Evolutionary conservation across 176 grass and related monocot genomes (phyloP).

Genomic region (Thalia dealbata): DNA sequence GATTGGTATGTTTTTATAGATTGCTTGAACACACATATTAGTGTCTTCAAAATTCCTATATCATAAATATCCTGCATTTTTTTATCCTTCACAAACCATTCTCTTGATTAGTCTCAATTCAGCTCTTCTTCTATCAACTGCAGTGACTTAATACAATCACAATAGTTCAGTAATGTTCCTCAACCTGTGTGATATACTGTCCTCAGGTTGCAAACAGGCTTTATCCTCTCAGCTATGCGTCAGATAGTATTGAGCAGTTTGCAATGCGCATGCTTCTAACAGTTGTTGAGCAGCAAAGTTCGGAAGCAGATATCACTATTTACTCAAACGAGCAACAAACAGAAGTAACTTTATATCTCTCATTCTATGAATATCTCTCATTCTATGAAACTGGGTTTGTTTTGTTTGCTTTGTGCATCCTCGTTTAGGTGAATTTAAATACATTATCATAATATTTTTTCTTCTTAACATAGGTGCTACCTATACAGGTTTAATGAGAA

Average conservation of each 20-base stretch:
- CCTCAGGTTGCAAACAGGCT: conserved; percentile 81
- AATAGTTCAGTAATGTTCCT: background rate
- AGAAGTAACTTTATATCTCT: conserved; percentile 32
- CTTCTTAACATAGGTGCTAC: too few species aligned
- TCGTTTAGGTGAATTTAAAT: background rate
- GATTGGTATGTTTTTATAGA: conserved; percentile 43
- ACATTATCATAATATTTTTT: background rate
- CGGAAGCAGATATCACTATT: conserved; percentile 27
- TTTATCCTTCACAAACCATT: background rate
- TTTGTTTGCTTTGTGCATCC: background rate
- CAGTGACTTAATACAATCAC: too few species aligned
- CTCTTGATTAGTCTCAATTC: too few species aligned
- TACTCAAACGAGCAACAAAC: conserved; percentile 30
- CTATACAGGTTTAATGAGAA: too few species aligned
- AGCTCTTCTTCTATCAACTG: too few species aligned
- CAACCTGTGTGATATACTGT: background rate
- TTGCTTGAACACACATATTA: background rate
- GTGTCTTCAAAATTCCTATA: conserved; percentile 9
- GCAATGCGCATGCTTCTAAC: conserved; percentile 54
- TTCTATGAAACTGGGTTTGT: background rate
- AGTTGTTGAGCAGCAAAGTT: conserved; percentile 41
- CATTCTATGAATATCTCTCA: background rate
- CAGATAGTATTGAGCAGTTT: conserved; percentile 68
- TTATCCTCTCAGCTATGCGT: conserved; percentile 58
- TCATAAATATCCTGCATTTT: background rate